Conservation (phyloP, 768 basidiomycete genomes). For the Tephrocybe sp. region DNA sequence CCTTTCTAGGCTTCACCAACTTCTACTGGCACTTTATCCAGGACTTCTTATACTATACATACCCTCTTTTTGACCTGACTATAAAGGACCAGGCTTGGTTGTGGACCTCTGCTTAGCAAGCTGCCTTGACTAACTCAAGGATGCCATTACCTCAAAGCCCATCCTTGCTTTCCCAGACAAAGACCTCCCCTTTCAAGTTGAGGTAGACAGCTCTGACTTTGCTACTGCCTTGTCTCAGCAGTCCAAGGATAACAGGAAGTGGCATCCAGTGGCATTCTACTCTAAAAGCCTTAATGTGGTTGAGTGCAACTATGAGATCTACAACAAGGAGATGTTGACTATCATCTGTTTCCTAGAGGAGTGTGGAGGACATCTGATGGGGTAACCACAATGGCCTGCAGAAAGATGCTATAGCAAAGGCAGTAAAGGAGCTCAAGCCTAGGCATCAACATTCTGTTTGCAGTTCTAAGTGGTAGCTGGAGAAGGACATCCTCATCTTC, state of each 20-base stretch:
- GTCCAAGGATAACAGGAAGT: conserved; percentile 13
- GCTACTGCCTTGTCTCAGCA: conserved; percentile 29
- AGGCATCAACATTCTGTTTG: too few species aligned
- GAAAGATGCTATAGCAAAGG: too few species aligned
- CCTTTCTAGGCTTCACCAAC: conserved; percentile 6
- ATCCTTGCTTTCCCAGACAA: too few species aligned
- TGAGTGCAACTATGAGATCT: conserved; percentile 49
- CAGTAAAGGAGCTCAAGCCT: too few species aligned
- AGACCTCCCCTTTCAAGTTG: conserved; percentile 6
- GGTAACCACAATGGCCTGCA: too few species aligned
- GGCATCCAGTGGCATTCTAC: conserved; percentile 40
- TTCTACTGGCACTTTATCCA: conserved; percentile 9
- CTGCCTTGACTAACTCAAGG: too few species aligned
- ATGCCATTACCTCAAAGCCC: too few species aligned
- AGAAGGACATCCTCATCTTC: too few species aligned
- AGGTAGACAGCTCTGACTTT: conserved; percentile 32
- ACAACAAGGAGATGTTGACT: conserved; percentile 51
- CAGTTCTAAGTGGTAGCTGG: too few species aligned
- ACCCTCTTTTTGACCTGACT: neutral
- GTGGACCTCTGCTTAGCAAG: too few species aligned
- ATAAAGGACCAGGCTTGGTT: too few species aligned
- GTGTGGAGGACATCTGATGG: too few species aligned
- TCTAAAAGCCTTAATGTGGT: conserved; percentile 28
- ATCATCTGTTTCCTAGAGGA: conserved; percentile 32
- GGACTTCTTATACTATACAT: neutral